These are phyloP conservation scores for Sarcodon aspratus DNA, from an alignment of 768 basidiomycete genomes.

Conservation along the genomic window DNA sequence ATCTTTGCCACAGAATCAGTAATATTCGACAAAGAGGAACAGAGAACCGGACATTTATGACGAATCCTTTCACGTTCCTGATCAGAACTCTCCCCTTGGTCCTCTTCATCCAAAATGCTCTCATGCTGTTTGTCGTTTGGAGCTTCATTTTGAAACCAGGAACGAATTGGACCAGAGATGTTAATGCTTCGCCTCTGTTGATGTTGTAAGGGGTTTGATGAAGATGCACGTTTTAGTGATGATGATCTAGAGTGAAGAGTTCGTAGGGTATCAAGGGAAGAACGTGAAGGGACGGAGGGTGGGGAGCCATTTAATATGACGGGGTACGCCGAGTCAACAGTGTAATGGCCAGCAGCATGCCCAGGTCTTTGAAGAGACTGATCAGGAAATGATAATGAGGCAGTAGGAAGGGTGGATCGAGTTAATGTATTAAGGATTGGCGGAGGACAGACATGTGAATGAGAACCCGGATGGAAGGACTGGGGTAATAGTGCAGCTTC, in stretches of 20 bases:
- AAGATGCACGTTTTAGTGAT: constrained; percentile 9
- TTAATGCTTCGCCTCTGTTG: constrained; percentile 13
- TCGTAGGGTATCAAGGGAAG: constrained; percentile 52
- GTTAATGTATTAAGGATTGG: constrained; percentile 31
- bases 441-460: constrained; percentile 1
- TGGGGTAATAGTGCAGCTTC: constrained; percentile 13
- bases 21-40: not conserved
- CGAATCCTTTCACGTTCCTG: constrained; percentile 12
- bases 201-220: constrained; percentile 13
- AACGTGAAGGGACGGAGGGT: constrained; percentile 27
- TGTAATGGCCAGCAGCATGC: constrained; percentile 9
- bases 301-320: constrained; percentile 22
- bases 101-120: constrained; percentile 12
- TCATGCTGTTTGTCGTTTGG: constrained; percentile 11
- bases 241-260: constrained; percentile 12
- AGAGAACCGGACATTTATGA: constrained; percentile 9
- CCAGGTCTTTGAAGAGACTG: constrained; percentile 9
- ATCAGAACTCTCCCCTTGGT: constrained; percentile 9
- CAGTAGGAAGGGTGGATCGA: constrained; percentile 51
- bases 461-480: constrained; percentile 9
- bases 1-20: constrained; percentile 30
- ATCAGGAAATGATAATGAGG: constrained; percentile 31
- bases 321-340: constrained; percentile 16
- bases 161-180: constrained; percentile 12
- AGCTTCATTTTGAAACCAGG: constrained; percentile 14